Evolutionary conservation across 805 yeast species (phyloP).

Genomic region (Zygosaccharomyces gambellarensis): DNA sequence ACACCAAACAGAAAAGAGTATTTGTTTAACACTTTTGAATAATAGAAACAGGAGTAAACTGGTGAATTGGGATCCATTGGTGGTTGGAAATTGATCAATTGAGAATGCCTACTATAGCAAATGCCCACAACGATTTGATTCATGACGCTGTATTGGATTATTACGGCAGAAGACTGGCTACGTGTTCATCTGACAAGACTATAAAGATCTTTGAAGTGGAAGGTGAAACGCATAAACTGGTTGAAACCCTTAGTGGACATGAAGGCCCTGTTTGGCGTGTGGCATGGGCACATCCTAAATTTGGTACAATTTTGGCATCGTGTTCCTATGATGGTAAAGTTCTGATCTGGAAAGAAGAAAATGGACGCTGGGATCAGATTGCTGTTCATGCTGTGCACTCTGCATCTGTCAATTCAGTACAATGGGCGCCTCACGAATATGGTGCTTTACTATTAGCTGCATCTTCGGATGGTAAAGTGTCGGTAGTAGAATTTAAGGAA

Average conservation of each 20-base stretch:
- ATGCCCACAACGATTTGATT: conserved; percentile 87
- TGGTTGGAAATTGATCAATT: background rate
- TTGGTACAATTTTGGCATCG: conserved; percentile 90
- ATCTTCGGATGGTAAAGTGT: conserved; percentile 88
- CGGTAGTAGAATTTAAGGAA: conserved; percentile 85
- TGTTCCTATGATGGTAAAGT: conserved; percentile 95
- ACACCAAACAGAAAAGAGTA: background rate
- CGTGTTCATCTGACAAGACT: conserved; percentile 95
- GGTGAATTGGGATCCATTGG: conserved; percentile 1
- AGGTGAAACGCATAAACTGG: conserved; percentile 72
- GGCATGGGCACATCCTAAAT: conserved; percentile 98
- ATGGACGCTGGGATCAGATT: conserved; percentile 80
- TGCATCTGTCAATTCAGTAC: conserved; percentile 89
- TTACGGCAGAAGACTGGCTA: conserved; percentile 92
- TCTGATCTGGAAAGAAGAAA: conserved; percentile 90
- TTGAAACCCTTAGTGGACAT: conserved; percentile 86
- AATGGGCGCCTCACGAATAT: conserved; percentile 97
- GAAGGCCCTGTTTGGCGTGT: conserved; percentile 99
- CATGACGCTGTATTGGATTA: conserved; percentile 97
- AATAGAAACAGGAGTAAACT: background rate
- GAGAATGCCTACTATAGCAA: conserved; percentile 70
- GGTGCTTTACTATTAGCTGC: conserved; percentile 89
- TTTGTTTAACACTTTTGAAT: background rate
- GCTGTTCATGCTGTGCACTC: conserved; percentile 84
- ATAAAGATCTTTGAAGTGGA: conserved; percentile 89